Evolutionary conservation across 1,284 basidiomycete genomes (phyloP), one percentile per base, ranked within the genome.

Genomic region (Nidula niveotomentosa): DNA sequence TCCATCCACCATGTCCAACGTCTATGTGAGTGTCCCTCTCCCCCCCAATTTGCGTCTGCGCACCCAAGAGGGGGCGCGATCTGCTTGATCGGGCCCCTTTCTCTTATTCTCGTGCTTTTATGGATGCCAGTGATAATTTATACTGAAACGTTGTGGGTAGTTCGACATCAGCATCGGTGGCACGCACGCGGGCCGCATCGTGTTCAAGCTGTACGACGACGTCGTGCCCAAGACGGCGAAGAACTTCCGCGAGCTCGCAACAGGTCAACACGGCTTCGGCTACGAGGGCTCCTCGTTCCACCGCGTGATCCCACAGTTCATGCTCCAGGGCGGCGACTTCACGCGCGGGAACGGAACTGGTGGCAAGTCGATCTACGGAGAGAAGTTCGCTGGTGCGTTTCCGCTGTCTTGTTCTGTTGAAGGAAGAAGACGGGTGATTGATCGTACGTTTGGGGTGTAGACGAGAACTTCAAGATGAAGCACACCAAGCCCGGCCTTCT

Each of bases 211-310:
- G 35, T 97, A 82, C 66, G 89, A 91, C 73, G 67, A 80, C 0
- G 73, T 77, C 41, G 84, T 87, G n/a, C 89, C 88, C 15, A 80
- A 75, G 65, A 97, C 95, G 0, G 78, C 91, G 0, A 81, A 76
- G 56, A 98, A 99, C 78, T 98, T 98, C 77, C 88, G 95, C 53
- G 91, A 94, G 65, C 85, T 98, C 23, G 91, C 90, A 60, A 91
- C 91, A 0, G 90, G 91, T 18, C 74, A 89, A 70, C 72, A 90
- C 30, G 84, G 85, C 12, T 86, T 70, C 53, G 86, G 88, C 30
- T 90, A 88, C 67, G 59, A 70, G 53, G 84, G 84, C 7, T 88
- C 85, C 5, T 56, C 60, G 7, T 94, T 98, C 78, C 94, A 97
- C 71, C 86, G 94, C 60, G 78, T 94, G 65, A 93, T 90, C 62